phyloP scores from a whole-genome alignment of 164 flowering plant genomes.

The Aristolochia fimbriata region DNA sequence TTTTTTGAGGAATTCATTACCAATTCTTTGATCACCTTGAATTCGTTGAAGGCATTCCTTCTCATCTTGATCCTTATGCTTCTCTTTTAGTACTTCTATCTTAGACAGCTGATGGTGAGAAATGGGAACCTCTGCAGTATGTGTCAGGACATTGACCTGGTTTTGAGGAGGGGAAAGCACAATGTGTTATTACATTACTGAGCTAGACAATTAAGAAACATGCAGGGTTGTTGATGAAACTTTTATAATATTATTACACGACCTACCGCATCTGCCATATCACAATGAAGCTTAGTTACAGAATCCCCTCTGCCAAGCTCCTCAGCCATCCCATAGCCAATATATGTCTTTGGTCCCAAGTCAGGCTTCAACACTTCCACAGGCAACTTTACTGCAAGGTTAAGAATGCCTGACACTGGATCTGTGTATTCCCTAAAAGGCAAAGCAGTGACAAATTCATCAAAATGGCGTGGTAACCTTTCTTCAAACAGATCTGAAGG shows the following conservation, averaged over 20 bases:
- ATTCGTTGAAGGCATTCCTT: constrained; percentile 17
- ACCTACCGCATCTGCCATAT: constrained; percentile 89
- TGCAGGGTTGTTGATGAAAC: not conserved
- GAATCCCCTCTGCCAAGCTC: constrained; percentile 97
- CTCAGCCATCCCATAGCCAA: constrained; percentile 64
- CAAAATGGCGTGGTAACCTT: constrained; percentile 77
- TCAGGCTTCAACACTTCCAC: constrained; percentile 54
- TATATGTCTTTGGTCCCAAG: constrained; percentile 90
- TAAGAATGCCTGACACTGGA: constrained; percentile 57
- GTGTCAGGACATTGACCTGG: constrained; percentile 79
- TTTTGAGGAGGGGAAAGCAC: too few species aligned
- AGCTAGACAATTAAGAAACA: not conserved
- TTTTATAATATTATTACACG: not conserved
- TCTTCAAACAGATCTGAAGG: constrained; percentile 79
- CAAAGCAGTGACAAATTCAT: constrained; percentile 65
- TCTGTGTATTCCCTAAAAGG: constrained; percentile 75
- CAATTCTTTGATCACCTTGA: not conserved
- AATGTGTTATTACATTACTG: too few species aligned
- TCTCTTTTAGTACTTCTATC: constrained; percentile 32
- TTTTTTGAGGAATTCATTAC: too few species aligned
- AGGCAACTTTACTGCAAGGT: constrained; percentile 71
- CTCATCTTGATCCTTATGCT: constrained; percentile 52
- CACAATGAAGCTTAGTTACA: constrained; percentile 84
- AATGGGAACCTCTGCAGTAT: constrained; percentile 46
- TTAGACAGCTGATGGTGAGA: constrained; percentile 29